These are phyloP conservation scores for Fraxinus baroniana DNA, from an alignment of 305 asterid species.

Conservation along the genomic window DNA sequence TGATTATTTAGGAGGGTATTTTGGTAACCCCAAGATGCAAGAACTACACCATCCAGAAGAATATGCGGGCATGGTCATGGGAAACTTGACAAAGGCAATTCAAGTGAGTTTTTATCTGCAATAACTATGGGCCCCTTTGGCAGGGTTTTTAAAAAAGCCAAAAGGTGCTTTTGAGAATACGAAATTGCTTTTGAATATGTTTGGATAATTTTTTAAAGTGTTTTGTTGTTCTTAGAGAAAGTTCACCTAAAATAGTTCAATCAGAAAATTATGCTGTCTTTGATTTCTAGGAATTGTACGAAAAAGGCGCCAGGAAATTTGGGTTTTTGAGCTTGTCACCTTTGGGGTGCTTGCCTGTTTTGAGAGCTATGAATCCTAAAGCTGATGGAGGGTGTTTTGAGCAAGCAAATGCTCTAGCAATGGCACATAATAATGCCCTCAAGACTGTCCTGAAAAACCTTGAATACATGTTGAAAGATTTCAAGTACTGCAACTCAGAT, in stretches of 20 bases:
- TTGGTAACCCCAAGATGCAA: conserved; percentile 48
- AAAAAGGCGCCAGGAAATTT: conserved; percentile 51
- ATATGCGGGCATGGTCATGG: conserved; percentile 47
- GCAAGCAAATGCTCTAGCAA: conserved; percentile 48
- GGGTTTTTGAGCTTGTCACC: conserved; percentile 49
- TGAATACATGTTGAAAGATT: conserved; percentile 32
- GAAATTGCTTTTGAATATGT: too few species aligned
- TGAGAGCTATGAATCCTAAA: conserved; percentile 45
- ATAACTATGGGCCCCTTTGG: neutral
- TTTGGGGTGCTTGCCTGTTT: conserved; percentile 51
- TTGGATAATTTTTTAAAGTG: neutral
- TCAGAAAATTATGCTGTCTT: neutral
- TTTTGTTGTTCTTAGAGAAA: too few species aligned
- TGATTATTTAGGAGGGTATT: conserved; percentile 59
- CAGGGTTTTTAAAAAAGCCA: neutral
- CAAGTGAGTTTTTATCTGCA: conserved; percentile 35
- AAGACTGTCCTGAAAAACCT: conserved; percentile 31
- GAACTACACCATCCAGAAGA: conserved; percentile 42
- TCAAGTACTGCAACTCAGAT: conserved; percentile 47
- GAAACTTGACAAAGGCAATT: conserved; percentile 45
- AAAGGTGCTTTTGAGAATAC: neutral
- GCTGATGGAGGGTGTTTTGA: conserved; percentile 43
- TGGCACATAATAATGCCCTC: conserved; percentile 51
- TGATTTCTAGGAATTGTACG: conserved; percentile 36
- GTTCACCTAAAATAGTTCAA: too few species aligned